Evolutionary conservation across 1,284 basidiomycete species (phyloP).

Genomic region (Ustilago trichophora): DNA sequence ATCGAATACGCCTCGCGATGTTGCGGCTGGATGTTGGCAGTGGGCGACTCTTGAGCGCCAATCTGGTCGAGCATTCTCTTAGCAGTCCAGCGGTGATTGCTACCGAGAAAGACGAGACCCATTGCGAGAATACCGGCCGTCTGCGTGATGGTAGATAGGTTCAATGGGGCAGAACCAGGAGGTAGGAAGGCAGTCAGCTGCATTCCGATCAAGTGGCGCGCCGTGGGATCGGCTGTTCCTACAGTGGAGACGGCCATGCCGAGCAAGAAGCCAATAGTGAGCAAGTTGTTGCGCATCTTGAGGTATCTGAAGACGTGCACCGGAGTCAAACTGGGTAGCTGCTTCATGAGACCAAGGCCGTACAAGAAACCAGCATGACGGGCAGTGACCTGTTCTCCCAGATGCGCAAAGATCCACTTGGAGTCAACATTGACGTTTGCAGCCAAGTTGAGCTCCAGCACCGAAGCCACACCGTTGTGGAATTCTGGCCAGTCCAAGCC

Average conservation of each 20-base stretch:
- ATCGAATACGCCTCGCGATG: conserved; percentile 87
- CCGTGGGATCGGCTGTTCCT: conserved; percentile 84
- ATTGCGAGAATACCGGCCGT: conserved; percentile 87
- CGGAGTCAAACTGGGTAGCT: conserved; percentile 84
- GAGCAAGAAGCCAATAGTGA: conserved; percentile 89
- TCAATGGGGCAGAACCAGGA: conserved; percentile 83
- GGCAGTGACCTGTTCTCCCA: conserved; percentile 71
- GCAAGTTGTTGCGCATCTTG: conserved; percentile 92
- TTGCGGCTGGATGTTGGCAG: conserved; percentile 72
- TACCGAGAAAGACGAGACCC: conserved; percentile 88
- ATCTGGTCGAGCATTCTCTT: conserved; percentile 89
- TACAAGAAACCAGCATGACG: conserved; percentile 97
- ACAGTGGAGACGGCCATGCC: conserved; percentile 90
- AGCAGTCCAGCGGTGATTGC: conserved; percentile 86
- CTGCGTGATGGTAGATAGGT: conserved; percentile 88
- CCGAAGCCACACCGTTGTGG: conserved; percentile 94
- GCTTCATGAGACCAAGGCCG: conserved; percentile 89
- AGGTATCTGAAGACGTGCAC: conserved; percentile 86
- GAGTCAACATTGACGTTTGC: conserved; percentile 72
- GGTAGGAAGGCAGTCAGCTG: conserved; percentile 93
- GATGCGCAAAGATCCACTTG: conserved; percentile 63
- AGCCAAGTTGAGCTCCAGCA: conserved; percentile 74
- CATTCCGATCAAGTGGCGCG: conserved; percentile 88
- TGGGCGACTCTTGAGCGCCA: conserved; percentile 77
- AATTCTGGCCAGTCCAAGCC: conserved; percentile 88